Conservation (phyloP, 2,329 filamentous ascomycete genomes). For the Diplodia intermedia region DNA sequence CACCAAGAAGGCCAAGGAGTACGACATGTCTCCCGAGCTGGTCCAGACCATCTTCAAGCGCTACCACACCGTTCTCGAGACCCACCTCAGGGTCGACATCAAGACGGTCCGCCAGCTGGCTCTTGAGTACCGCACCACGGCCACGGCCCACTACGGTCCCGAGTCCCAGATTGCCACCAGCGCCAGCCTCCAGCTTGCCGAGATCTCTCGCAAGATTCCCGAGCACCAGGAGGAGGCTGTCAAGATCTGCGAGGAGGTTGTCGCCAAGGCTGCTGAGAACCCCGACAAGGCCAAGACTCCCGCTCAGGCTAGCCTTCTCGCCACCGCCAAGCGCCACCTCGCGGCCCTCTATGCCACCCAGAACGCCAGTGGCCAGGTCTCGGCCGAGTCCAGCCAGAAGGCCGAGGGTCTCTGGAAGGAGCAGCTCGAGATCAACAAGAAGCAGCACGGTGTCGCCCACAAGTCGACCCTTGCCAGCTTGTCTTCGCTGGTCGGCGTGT, state of each 20-base stretch:
- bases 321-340: slow-evolving; percentile 36
- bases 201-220: slow-evolving; percentile 50
- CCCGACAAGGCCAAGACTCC: slow-evolving; percentile 25
- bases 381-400: slow-evolving; percentile 39
- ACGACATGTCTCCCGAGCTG: slow-evolving; percentile 47
- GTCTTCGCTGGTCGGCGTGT: slow-evolving; percentile 47
- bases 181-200: slow-evolving; percentile 53
- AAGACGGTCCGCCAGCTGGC: slow-evolving; percentile 50
- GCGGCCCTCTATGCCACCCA: slow-evolving; percentile 44
- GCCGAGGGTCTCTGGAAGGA: slow-evolving; percentile 50
- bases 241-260: slow-evolving; percentile 53
- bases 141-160: slow-evolving; percentile 50
- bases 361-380: slow-evolving; percentile 36
- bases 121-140: slow-evolving; percentile 53
- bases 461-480: slow-evolving; percentile 49
- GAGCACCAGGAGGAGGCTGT: slow-evolving; percentile 54
- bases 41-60: slow-evolving; percentile 54
- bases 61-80: slow-evolving; percentile 55
- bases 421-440: slow-evolving; percentile 45
- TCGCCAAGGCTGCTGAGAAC: slow-evolving; percentile 28
- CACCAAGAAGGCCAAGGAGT: slow-evolving; percentile 53
- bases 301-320: slow-evolving; percentile 19
- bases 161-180: slow-evolving; percentile 52
- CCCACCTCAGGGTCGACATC: slow-evolving; percentile 49
- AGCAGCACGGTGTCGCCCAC: slow-evolving; percentile 48